These are phyloP conservation scores for Delonix regia DNA, from an alignment of 306 rosid genomes.

Conservation along the genomic window DNA sequence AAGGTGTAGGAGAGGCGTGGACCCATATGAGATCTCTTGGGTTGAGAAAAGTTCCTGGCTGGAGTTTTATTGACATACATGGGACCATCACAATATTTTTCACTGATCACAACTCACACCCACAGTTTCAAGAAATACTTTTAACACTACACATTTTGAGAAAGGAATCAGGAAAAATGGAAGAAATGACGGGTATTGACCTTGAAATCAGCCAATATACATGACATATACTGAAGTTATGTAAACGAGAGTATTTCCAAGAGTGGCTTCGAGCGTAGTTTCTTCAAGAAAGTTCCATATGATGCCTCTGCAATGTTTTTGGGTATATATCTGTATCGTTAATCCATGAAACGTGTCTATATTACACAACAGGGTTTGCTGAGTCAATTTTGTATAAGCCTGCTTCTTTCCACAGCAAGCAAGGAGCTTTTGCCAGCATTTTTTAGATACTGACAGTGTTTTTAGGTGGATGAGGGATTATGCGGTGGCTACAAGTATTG, in stretches of 20 bases:
- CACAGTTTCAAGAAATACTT: constrained; percentile 56
- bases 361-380: neutral
- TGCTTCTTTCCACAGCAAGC: neutral
- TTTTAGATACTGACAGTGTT: neutral
- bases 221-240: constrained; percentile 25
- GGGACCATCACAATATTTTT: constrained; percentile 68
- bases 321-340: neutral
- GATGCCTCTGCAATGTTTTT: constrained; percentile 3
- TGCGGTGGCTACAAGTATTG: neutral
- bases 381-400: neutral
- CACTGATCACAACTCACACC: constrained; percentile 71
- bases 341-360: neutral
- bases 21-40: constrained; percentile 77
- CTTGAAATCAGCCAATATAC: constrained; percentile 28
- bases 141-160: constrained; percentile 45
- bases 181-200: constrained; percentile 34
- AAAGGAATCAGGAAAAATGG: constrained; percentile 57
- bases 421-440: constrained; percentile 1
- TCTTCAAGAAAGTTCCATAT: neutral
- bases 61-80: constrained; percentile 73
- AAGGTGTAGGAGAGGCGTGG: constrained; percentile 70
- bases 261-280: neutral
- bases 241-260: constrained; percentile 5
- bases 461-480: neutral
- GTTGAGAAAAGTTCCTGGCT: constrained; percentile 75